phyloP scores from a whole-genome alignment of 768 basidiomycete species.

The Hericium coralloides region DNA sequence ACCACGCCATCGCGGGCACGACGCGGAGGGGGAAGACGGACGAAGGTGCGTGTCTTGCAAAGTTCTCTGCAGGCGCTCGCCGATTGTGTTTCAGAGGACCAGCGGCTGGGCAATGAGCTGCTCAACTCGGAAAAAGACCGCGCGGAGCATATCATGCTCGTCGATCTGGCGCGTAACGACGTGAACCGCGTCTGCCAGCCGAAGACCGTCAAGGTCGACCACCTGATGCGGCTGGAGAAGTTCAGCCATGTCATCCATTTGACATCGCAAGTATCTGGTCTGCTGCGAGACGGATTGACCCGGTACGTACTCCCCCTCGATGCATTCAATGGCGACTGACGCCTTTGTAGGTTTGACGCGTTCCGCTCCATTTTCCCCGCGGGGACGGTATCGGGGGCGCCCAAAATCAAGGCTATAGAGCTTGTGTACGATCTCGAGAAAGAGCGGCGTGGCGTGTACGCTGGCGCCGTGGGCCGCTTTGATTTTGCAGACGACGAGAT shows the following conservation, averaged over 20 bases:
- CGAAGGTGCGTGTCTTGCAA: conserved; percentile 54
- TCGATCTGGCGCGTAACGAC: conserved; percentile 96
- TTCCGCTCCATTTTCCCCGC: conserved; percentile 99
- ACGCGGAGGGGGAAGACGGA: conserved; percentile 76
- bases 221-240: conserved; percentile 87
- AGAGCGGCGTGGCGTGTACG: conserved; percentile 89
- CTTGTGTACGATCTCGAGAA: conserved; percentile 80
- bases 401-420: conserved; percentile 98
- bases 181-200: conserved; percentile 97
- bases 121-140: conserved; percentile 87
- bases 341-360: conserved; percentile 73
- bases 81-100: conserved; percentile 61
- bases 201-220: conserved; percentile 91
- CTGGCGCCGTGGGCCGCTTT: conserved; percentile 96
- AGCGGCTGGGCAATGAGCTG: conserved; percentile 61
- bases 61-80: conserved; percentile 2
- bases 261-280: conserved; percentile 90
- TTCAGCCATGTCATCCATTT: conserved; percentile 98
- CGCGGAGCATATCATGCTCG: conserved; percentile 98
- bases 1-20: conserved; percentile 98
- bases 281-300: conserved; percentile 70
- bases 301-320: conserved; percentile 39
- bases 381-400: conserved; percentile 96
- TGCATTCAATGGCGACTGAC: background rate
- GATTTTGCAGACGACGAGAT: conserved; percentile 92